These are phyloP conservation scores for Paraconiothyrium sp. DNA, from an alignment of 2,329 filamentous ascomycete genomes.

Conservation along the genomic window DNA sequence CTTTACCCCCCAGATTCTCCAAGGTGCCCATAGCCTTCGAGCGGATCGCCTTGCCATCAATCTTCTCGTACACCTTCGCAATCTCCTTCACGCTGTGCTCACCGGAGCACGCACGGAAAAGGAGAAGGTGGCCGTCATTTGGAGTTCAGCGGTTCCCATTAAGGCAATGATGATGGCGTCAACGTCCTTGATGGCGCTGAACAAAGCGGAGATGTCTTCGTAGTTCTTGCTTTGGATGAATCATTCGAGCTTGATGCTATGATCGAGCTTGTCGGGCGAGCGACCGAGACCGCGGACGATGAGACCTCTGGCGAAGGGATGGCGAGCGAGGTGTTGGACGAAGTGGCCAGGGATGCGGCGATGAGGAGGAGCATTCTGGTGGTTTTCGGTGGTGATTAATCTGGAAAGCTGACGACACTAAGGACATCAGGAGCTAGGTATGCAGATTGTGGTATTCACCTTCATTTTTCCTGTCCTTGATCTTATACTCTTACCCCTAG, in stretches of 20 bases:
- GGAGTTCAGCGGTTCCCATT: conserved; percentile 20
- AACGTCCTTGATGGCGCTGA: conserved; percentile 23
- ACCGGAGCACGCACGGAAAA: conserved; percentile 20
- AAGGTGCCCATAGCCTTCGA: conserved; percentile 11
- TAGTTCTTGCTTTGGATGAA: conserved; percentile 20
- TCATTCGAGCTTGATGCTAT: conserved; percentile 19
- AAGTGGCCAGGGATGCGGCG: conserved; percentile 49
- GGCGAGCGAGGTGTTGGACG: conserved; percentile 40
- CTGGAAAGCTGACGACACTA: background rate
- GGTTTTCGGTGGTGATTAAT: background rate
- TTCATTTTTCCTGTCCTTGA: background rate
- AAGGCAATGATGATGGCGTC: conserved; percentile 31
- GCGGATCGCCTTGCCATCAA: background rate
- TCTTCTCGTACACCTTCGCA: conserved; percentile 10
- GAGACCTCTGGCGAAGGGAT: conserved; percentile 40
- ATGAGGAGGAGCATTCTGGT: conserved; percentile 50
- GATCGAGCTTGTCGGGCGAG: conserved; percentile 39
- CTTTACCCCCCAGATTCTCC: conserved; percentile 12
- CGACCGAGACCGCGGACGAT: conserved; percentile 49
- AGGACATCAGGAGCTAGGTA: background rate
- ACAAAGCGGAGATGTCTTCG: conserved; percentile 26
- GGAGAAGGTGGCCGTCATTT: conserved; percentile 29
- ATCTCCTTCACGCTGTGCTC: conserved; percentile 12
- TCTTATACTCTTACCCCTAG: conserved; percentile 5
- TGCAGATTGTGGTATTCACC: background rate